Conservation (phyloP, 768 basidiomycete species). For the Gloeopeniophorella convolvens region DNA sequence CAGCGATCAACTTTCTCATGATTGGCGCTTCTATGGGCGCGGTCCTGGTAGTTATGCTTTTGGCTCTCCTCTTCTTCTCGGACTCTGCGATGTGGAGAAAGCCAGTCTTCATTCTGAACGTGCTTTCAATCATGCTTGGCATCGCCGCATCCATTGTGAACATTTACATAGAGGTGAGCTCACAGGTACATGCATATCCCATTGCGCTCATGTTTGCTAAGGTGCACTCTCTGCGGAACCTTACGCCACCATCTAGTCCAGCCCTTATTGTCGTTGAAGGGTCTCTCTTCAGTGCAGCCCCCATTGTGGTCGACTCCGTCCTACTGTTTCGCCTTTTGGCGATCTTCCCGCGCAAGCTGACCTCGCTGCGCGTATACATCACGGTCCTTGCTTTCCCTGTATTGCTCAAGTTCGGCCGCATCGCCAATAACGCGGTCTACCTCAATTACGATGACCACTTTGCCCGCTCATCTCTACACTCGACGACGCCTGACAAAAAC, state of each 20-base stretch:
- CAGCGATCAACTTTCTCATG: background rate
- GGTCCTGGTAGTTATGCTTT: background rate
- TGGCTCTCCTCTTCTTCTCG: constrained; percentile 26
- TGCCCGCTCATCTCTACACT: no score
- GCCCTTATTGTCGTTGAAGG: constrained; percentile 22
- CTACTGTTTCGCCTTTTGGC: constrained; percentile 33
- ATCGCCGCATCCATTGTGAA: constrained; percentile 9
- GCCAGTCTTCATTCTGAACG: constrained; percentile 25
- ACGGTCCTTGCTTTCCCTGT: constrained; percentile 27
- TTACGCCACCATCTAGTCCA: constrained; percentile 20
- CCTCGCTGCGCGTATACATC: constrained; percentile 15
- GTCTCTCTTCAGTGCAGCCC: constrained; percentile 26
- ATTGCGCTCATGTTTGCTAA: background rate
- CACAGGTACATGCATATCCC: no score
- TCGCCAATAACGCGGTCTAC: constrained; percentile 21
- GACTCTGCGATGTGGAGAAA: constrained; percentile 20
- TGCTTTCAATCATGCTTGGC: constrained; percentile 22
- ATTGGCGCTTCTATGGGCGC: background rate
- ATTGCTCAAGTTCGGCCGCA: constrained; percentile 28
- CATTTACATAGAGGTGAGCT: constrained; percentile 16
- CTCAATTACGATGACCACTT: constrained; percentile 10
- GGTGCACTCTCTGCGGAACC: constrained; percentile 3
- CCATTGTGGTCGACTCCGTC: constrained; percentile 33
- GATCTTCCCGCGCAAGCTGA: constrained; percentile 28
- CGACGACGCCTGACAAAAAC: background rate